Percentiles rank a stretch among this genome's conserved stretches.
Evolutionary conservation across 164 flowering plant species (phyloP).

Genomic region (Nymphaea colorata): DNA sequence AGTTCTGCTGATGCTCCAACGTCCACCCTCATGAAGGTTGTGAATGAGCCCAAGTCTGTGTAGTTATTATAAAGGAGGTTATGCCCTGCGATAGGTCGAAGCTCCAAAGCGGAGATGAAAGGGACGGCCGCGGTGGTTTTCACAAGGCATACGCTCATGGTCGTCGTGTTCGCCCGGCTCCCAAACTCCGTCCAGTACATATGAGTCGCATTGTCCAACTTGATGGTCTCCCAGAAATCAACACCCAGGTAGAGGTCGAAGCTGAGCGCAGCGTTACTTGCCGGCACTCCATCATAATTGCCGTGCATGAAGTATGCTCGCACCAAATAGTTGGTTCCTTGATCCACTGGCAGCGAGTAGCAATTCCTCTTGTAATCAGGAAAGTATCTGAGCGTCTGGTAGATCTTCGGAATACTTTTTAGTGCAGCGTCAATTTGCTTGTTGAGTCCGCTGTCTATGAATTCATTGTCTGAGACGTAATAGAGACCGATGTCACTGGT

Average conservation of each 20-base stretch:
- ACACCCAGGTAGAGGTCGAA: constrained; percentile 32
- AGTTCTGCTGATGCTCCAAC: no score
- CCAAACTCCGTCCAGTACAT: constrained; percentile 17
- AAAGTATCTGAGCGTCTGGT: background rate
- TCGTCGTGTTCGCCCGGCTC: constrained; percentile 4
- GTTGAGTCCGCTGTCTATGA: no score
- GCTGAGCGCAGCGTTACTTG: constrained; percentile 6
- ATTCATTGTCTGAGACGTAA: no score
- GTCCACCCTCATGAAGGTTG: no score
- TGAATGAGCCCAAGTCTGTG: no score
- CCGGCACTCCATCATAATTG: constrained; percentile 12
- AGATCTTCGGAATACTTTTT: background rate
- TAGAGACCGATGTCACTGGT: no score
- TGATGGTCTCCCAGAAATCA: constrained; percentile 19
- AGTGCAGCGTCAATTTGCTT: no score
- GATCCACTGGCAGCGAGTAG: background rate
- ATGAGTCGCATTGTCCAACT: constrained; percentile 5
- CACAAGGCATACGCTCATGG: constrained; percentile 25
- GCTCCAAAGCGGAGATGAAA: constrained; percentile 32
- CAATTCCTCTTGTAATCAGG: background rate
- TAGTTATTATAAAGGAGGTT: no score
- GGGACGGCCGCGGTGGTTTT: constrained; percentile 26
- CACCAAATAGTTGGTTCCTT: background rate
- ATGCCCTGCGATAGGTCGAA: constrained; percentile 13
- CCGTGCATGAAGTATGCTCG: constrained; percentile 6